Evolutionary conservation across 1,284 basidiomycete genomes (phyloP).

Genomic region (Puccinia horiana): DNA sequence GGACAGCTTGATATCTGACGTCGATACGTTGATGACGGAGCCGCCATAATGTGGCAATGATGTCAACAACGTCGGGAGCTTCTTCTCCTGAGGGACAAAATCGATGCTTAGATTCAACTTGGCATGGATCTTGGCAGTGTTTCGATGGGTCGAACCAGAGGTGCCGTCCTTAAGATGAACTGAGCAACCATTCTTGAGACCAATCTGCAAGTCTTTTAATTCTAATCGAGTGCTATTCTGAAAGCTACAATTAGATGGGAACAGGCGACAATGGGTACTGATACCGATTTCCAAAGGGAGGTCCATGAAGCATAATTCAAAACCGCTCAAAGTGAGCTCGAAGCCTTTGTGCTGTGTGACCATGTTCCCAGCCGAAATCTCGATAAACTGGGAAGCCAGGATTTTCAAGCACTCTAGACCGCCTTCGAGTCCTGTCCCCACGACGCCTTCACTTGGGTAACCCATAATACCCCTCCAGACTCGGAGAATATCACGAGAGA

Average conservation of each 20-base stretch:
- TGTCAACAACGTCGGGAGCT: conserved; percentile 4
- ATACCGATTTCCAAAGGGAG: conserved; percentile 38
- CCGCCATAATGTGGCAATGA: conserved; percentile 34
- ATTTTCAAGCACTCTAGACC: conserved; percentile 31
- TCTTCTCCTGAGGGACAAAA: conserved; percentile 26
- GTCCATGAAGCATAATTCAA: conserved; percentile 16
- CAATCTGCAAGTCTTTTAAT: conserved; percentile 22
- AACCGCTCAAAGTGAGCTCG: background rate
- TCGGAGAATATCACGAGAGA: conserved; percentile 38
- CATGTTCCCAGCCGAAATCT: conserved; percentile 17
- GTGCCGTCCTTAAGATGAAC: conserved; percentile 14
- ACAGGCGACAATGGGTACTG: conserved; percentile 36
- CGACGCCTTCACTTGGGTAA: conserved; percentile 5
- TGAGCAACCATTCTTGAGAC: conserved; percentile 1
- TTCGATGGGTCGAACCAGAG: background rate
- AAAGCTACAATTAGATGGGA: conserved; percentile 29
- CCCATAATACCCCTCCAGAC: conserved; percentile 45
- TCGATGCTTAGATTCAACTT: conserved; percentile 19
- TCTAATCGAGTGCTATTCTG: conserved; percentile 28
- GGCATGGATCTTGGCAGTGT: background rate
- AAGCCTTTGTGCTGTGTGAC: background rate
- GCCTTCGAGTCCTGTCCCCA: conserved; percentile 43
- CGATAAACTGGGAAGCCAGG: conserved; percentile 17
- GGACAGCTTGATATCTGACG: conserved; percentile 30
- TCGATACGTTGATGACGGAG: background rate